Evolutionary conservation across 352 stramenopile genomes (phyloP), one percentile per base, ranked within the genome.

Genomic region (Phytopythium chamaehyphon): DNA sequence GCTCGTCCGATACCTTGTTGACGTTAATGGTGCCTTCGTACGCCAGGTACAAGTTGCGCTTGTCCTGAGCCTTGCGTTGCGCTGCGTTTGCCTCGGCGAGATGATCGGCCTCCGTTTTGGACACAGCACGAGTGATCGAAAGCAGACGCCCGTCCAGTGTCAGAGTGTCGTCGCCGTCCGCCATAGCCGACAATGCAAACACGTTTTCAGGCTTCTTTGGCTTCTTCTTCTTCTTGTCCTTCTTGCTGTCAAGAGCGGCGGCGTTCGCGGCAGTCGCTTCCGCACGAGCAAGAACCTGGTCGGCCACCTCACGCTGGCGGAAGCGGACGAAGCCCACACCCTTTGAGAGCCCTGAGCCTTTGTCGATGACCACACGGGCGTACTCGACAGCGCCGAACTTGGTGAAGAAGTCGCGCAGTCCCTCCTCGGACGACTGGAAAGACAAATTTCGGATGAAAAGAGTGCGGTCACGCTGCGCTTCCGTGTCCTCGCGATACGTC

Each of bases 21-120:
- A 92, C 82, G 51, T 95, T 91, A 31, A 99, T 91, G 52, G 91
- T 91, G 42, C 93, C 95, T 71, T 98, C 96, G 58, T 96, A 92
- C 28, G 94, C 90, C 49, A 99, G 59, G 66, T 98, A 98, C 59
- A 98, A 62, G 62, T 98, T 98, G 51, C 96, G 90, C 63, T 97
- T 96, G 75, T 99, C 96, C 36, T 89, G 75, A 45, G 76, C 71
- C 63, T 97, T 96, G 73, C 98, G 95, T 31, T 89, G 75, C 45
- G 64, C 61, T 42, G 72, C 69, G 46, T 85, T 86, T 16, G 66
- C 53, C 45, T 86, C 73, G 6, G 76, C 62, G 16, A 93, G 56
- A 1, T 79, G 72, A 19, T 76, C 72, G 7, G 83, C 83, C 40
- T 93, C 78, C 9, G 71, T 71, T 56, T 91, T 91, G 14, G 68